These are phyloP conservation scores for Naegleria lovaniensis DNA, from an alignment of 208 protist genomes.

Conservation along the genomic window DNA sequence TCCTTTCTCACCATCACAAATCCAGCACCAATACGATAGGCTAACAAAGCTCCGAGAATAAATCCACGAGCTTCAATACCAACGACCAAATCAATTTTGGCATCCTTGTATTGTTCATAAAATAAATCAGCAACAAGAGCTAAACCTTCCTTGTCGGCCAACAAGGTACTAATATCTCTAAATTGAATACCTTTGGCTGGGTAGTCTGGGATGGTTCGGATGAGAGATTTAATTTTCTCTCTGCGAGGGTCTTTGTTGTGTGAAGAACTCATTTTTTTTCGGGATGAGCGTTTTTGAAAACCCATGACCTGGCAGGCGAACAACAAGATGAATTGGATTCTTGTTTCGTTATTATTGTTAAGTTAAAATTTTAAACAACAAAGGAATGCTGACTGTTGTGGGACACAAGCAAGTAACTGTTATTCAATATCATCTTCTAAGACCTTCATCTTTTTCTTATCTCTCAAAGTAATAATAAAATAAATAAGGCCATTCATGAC, in stretches of 20 bases:
- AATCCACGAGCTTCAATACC: slow-evolving; percentile 30
- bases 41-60: slow-evolving; percentile 15
- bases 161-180: slow-evolving; percentile 24
- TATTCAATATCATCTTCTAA: too few species aligned
- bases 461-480: background rate
- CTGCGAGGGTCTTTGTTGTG: background rate
- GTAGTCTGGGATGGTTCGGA: slow-evolving; percentile 30
- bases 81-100: background rate
- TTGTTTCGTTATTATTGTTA: too few species aligned
- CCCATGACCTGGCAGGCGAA: too few species aligned
- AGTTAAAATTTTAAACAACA: too few species aligned
- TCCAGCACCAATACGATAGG: background rate
- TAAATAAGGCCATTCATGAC: background rate
- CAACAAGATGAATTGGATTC: too few species aligned
- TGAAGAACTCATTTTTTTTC: background rate
- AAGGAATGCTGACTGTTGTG: too few species aligned
- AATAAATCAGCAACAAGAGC: background rate
- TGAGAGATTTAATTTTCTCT: slow-evolving; percentile 14
- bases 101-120: background rate
- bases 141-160: background rate
- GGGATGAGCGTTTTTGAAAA: too few species aligned
- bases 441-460: background rate
- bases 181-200: slow-evolving; percentile 20
- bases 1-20: slow-evolving; percentile 25
- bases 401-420: too few species aligned